phyloP scores from a whole-genome alignment of 2,329 filamentous ascomycete genomes.

The Teratosphaeria gauchensis region DNA sequence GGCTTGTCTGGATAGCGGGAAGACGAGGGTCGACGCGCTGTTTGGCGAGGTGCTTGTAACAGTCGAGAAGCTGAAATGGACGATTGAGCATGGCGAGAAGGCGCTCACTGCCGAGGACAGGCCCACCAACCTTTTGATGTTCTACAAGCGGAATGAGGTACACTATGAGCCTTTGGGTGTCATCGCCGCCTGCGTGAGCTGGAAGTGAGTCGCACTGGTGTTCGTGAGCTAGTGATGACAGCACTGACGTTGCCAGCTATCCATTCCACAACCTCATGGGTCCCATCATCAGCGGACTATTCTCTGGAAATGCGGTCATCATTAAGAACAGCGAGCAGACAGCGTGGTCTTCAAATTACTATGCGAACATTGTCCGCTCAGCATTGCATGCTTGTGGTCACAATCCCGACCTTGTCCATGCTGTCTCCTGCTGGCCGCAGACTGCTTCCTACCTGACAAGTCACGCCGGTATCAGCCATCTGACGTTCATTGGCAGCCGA shows the following conservation, averaged over 20 bases:
- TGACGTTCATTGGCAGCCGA: conserved; percentile 92
- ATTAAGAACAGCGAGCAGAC: conserved; percentile 95
- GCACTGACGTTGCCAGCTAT: conserved; percentile 12
- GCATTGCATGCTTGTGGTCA: conserved; percentile 77
- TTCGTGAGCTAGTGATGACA: neutral
- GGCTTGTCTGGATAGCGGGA: conserved; percentile 86
- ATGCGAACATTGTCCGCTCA: conserved; percentile 64
- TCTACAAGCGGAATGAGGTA: conserved; percentile 88
- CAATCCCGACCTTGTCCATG: conserved; percentile 71
- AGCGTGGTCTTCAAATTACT: conserved; percentile 83
- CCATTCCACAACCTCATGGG: conserved; percentile 86
- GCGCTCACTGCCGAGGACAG: conserved; percentile 62
- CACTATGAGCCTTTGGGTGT: conserved; percentile 87
- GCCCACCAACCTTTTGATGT: conserved; percentile 86
- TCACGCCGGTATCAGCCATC: conserved; percentile 72
- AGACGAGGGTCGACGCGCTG: conserved; percentile 89
- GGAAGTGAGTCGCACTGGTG: conserved; percentile 59
- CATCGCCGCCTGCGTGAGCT: conserved; percentile 83
- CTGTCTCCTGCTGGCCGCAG: conserved; percentile 77
- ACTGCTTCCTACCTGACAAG: conserved; percentile 74
- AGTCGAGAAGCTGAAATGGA: conserved; percentile 90
- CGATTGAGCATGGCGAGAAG: conserved; percentile 77
- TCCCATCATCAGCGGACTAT: conserved; percentile 81
- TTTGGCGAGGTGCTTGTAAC: conserved; percentile 94
- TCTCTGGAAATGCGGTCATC: conserved; percentile 82